Evolutionary conservation across 768 basidiomycete genomes (phyloP), one percentile per base, ranked within the genome.

Genomic region (Mrakia frigida): DNA sequence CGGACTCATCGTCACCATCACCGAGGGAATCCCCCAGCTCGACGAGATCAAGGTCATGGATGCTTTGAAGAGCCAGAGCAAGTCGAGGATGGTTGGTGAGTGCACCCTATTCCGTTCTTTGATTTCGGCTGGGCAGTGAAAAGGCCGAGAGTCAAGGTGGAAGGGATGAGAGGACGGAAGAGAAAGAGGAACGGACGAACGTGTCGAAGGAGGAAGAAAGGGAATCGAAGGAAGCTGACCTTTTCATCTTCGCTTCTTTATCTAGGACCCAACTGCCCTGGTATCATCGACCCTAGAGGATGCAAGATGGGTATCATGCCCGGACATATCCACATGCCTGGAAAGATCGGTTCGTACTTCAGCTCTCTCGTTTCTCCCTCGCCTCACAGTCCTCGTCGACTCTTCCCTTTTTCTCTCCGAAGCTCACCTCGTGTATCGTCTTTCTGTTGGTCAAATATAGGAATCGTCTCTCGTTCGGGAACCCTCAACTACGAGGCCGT

Each of bases 261-360:
- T 28, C 18, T 52, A 75, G 77, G 77, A 69, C 97, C 97, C 56
- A 99, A 99, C 85, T 99, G 97, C 85, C 97, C 97, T 2, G 97
- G 97, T 82, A 90, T 99, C 81, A 98, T 98, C 82, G 95, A 96
- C 82, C 95, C 96, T 25, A 87, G 91, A 56, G 96, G 96, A 31
- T 99, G 97, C 87, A 98, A 98, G 87, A 98, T 99, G 90, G 97
- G 97, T 77, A 99, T 99, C 82, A 86, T 86, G 85, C 97, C 97
- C 18, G 97, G 94, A 37, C 94, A 97, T 83, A 98, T 99, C 81
- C 97, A 98, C 86, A 93, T 84, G 80, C 94, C 96, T 74, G 97
- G 97, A 73, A 93, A 92, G 80, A 96, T 99, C 80, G 96, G 95
- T 92, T 74, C 41, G 59, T 76, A 25, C 33, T n/a, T n/a, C n/a